These are phyloP conservation scores for Fusarium hostae DNA, from an alignment of 2,329 filamentous ascomycete species.

Conservation along the genomic window DNA sequence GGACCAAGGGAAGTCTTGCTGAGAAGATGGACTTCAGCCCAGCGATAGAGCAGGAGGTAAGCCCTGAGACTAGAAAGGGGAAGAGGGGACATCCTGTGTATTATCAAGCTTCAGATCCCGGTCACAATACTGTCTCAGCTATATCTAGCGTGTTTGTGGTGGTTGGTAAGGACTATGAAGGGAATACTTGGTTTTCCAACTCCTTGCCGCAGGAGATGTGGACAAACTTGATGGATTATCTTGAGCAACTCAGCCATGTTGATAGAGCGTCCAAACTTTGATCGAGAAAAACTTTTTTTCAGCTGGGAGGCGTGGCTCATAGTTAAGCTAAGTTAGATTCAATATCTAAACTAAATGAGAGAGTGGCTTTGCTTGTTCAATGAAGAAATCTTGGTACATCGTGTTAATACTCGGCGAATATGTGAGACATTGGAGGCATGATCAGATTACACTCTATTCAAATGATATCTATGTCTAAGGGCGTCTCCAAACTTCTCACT, in stretches of 20 bases:
- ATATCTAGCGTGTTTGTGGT: conserved; percentile 27
- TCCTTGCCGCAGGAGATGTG: conserved; percentile 20
- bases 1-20: conserved; percentile 22
- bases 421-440: rapidly evolving
- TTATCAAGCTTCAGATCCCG: conserved; percentile 24
- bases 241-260: neutral
- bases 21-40: conserved; percentile 30
- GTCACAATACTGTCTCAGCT: conserved; percentile 15
- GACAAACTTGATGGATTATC: conserved; percentile 11
- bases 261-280: neutral
- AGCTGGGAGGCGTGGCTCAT: neutral
- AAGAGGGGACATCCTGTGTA: conserved; percentile 23
- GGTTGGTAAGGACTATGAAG: conserved; percentile 12
- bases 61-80: neutral
- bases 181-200: conserved; percentile 23
- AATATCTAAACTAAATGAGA: rapidly evolving
- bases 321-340: neutral
- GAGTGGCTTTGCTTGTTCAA: neutral
- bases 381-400: no score
- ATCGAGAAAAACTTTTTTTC: neutral
- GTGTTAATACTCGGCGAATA: no score
- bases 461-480: neutral
- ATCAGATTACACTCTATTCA: neutral
- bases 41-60: neutral
- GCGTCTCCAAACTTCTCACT: neutral